Evolutionary conservation across 2,329 filamentous ascomycete species (phyloP).

Genomic region (Nemania bipapillata): DNA sequence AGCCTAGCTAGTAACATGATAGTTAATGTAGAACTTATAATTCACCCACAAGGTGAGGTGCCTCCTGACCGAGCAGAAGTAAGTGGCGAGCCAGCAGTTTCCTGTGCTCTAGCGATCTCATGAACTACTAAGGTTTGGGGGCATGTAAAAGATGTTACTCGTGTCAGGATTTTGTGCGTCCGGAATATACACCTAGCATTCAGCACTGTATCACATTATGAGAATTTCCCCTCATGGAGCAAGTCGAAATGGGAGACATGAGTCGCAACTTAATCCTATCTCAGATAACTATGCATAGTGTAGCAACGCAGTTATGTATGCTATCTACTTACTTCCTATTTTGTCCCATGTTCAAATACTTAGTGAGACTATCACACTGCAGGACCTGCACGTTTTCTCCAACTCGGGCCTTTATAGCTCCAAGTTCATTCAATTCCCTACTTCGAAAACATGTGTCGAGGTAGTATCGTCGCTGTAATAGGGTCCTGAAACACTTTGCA

Average conservation of each 20-base stretch:
- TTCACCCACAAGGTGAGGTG: slow-evolving; percentile 10
- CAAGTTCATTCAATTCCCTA: background rate
- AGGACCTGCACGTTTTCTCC: background rate
- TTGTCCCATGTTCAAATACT: background rate
- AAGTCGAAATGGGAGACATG: background rate
- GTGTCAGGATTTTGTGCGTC: background rate
- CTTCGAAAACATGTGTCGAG: background rate
- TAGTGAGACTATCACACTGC: background rate
- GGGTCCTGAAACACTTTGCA: background rate
- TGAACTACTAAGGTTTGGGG: background rate
- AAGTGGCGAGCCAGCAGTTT: slow-evolving; percentile 1
- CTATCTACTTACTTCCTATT: background rate
- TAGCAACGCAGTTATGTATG: background rate
- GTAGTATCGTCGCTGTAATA: background rate
- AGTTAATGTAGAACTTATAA: background rate
- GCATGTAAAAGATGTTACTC: background rate
- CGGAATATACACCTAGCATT: background rate
- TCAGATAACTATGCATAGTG: background rate
- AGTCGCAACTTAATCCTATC: slow-evolving; percentile 5
- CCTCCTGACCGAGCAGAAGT: background rate
- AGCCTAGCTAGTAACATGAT: too few relatives aligned
- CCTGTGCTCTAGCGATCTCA: background rate
- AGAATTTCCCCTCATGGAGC: background rate
- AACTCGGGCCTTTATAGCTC: background rate
- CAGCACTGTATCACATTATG: background rate